A percentile compares a stretch with the other conserved stretches of the same genome.
Conservation (phyloP, 2,329 filamentous ascomycete species). For the Beauveria pseudobassiana region DNA sequence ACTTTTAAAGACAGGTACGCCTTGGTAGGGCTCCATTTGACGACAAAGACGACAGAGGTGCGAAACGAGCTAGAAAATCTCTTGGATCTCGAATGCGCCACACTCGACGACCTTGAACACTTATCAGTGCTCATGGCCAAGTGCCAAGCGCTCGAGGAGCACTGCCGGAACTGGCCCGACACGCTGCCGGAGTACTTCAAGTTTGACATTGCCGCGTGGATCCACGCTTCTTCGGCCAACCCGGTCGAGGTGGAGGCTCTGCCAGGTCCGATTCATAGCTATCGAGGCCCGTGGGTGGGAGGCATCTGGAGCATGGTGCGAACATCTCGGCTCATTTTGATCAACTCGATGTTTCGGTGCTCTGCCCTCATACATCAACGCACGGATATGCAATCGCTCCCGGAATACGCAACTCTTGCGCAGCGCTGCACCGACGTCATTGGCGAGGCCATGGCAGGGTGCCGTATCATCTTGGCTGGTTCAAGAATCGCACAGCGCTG, state of each 20-base stretch:
- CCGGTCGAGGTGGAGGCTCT: not conserved
- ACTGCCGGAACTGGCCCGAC: not conserved
- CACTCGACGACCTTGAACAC: not conserved
- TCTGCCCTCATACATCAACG: not conserved
- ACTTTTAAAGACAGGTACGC: conserved; percentile 5
- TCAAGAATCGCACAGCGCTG: not conserved
- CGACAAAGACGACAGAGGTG: not conserved
- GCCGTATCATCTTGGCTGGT: not conserved
- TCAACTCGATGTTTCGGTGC: not conserved
- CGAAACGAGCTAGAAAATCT: not conserved
- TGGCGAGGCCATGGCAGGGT: not conserved
- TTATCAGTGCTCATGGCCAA: not conserved
- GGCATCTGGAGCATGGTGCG: not conserved
- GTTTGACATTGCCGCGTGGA: not conserved
- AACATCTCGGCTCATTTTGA: not conserved
- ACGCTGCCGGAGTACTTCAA: not conserved
- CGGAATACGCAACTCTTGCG: not conserved
- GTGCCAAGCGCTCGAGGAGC: not conserved
- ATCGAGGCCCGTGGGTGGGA: not conserved
- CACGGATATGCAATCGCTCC: not conserved
- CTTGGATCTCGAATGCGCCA: not conserved
- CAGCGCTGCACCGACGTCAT: not conserved
- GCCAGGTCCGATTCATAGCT: not conserved
- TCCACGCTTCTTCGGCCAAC: not conserved
- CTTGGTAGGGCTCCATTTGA: not conserved